These are phyloP conservation scores for Saturnispora sanitii DNA, from an alignment of 805 yeast species.

Conservation along the genomic window DNA sequence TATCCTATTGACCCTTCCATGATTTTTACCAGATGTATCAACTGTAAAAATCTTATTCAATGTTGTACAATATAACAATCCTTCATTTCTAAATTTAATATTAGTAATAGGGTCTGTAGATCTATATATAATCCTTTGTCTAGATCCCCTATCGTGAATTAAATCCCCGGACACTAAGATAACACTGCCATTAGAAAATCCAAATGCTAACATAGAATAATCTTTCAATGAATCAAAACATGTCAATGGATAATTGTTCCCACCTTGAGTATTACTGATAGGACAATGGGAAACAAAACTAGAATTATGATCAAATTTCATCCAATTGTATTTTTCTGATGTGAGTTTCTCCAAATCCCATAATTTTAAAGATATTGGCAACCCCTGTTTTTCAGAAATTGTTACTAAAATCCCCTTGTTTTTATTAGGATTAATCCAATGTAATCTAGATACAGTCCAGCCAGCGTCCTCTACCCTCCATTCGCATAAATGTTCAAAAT, in stretches of 20 bases:
- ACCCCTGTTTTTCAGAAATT: conserved; percentile 65
- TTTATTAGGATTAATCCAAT: conserved; percentile 23
- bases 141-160: conserved; percentile 77
- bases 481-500: conserved; percentile 36
- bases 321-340: conserved; percentile 12
- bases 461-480: conserved; percentile 60
- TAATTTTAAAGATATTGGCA: conserved; percentile 54
- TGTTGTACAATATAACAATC: conserved; percentile 61
- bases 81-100: conserved; percentile 46
- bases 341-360: conserved; percentile 60
- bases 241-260: conserved; percentile 71
- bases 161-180: conserved; percentile 81
- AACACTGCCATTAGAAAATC: conserved; percentile 78
- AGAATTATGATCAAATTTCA: conserved; percentile 25
- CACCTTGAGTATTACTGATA: conserved; percentile 47
- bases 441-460: conserved; percentile 51
- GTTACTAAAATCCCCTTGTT: conserved; percentile 38
- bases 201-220: conserved; percentile 60
- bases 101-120: conserved; percentile 76
- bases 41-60: conserved; percentile 63
- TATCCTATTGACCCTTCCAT: conserved; percentile 45
- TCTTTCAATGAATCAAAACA: conserved; percentile 45
- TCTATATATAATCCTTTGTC: conserved; percentile 73
- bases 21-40: conserved; percentile 69
- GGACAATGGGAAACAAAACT: conserved; percentile 51